Percentiles rank a stretch among this genome's conserved stretches.
Evolutionary conservation across 805 yeast genomes (phyloP).

Genomic region (Zygoascus biomembranicola): DNA sequence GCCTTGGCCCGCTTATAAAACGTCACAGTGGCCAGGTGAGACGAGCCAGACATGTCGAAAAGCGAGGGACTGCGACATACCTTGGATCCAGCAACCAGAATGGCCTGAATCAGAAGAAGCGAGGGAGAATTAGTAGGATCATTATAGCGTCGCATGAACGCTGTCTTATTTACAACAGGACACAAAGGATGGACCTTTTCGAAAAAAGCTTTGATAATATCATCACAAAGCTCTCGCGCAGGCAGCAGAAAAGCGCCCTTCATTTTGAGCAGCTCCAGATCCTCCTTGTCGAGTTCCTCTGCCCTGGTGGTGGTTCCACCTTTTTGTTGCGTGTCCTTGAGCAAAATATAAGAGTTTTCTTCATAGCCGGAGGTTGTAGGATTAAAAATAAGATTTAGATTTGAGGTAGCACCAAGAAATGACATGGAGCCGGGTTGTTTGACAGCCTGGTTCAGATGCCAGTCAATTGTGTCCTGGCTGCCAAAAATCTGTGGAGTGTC

Average conservation of each 20-base stretch:
- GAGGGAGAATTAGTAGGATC: conserved; percentile 53
- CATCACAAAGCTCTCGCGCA: conserved; percentile 46
- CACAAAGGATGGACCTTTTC: conserved; percentile 55
- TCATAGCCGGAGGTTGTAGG: conserved; percentile 30
- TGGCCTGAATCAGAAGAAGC: conserved; percentile 56
- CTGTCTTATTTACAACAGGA: conserved; percentile 58
- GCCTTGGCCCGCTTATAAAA: conserved; percentile 69
- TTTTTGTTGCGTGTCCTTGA: conserved; percentile 14
- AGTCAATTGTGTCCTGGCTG: conserved; percentile 21
- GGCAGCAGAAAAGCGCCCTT: conserved; percentile 71
- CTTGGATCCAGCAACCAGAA: conserved; percentile 60
- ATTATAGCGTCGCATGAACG: conserved; percentile 51
- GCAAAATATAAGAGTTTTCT: conserved; percentile 37
- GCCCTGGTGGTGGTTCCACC: conserved; percentile 17
- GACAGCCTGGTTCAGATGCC: conserved; percentile 29
- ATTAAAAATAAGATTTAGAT: conserved; percentile 37
- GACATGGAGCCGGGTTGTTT: conserved; percentile 31
- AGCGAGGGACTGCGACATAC: conserved; percentile 47
- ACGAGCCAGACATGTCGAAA: conserved; percentile 37
- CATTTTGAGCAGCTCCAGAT: conserved; percentile 52
- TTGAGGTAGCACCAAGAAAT: conserved; percentile 47
- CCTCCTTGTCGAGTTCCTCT: conserved; percentile 44
- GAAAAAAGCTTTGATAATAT: conserved; percentile 54
- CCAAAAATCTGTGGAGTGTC: not conserved
- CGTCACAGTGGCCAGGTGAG: conserved; percentile 47